Base-by-base conservation (phyloP, 768 basidiomycete species). In the Lactarius evosmus region DNA sequence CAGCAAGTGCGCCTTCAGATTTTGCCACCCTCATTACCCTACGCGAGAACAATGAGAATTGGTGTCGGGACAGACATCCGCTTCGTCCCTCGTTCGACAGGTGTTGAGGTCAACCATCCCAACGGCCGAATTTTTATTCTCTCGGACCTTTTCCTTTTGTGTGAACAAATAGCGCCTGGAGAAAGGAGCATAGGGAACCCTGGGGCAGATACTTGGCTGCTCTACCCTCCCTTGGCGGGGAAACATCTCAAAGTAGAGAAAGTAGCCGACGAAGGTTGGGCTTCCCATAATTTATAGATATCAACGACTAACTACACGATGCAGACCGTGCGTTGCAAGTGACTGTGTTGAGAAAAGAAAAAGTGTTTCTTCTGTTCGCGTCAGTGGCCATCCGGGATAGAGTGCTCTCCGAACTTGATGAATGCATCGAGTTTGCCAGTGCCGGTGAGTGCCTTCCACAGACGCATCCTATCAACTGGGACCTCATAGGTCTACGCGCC, bases 1-100 rank as follows among this genome's bases (percentile, higher is more conserved):
- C n/a, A 97, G 95, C 83, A 85, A 76, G 93, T 96, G 62, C 89
- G 88, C 66, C 79, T 98, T 54, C 96, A 98, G 78, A 95, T 99
- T 77, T 78, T 82, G 33, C 90, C 96, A 0, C 86, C 94, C 1
- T 77, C 78, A 17, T 81, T 98, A 46, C 82, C 88, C 27, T 98
- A 89, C 74, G 80, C 81, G 22, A 87, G 97, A 40, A 84, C 87
- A 70, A 72, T 98, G 67, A 86, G 93, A 54, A 77, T 85, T 9
- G 89, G 90, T 0, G 77, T 79, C 32, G 88, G 89, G 68, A 89
- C 87, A 38, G 75, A 84, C 56, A 82, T 98, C 66, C 83, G 84
- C 55, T 88, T 98, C 71, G 86, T 84, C 12, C 88, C 97, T 6
- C 83, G 80, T 38, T 80, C 89, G 6, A 89, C 92, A 0, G 87